Evolutionary conservation across 306 rosid genomes (phyloP).

Genomic region (Lupinus albus): DNA sequence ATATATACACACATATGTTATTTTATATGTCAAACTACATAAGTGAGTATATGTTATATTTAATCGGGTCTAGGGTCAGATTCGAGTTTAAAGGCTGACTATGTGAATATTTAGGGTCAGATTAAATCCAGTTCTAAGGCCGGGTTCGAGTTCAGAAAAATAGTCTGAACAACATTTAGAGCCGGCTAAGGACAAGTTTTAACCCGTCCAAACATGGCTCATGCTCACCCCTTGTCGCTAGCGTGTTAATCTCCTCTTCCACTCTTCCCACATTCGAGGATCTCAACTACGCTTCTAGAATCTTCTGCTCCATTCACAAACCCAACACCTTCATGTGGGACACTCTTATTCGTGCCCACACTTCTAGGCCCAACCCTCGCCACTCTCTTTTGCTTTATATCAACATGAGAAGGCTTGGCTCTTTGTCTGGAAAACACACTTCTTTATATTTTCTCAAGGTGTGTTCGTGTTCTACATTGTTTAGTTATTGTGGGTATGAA

Average conservation of each 20-base stretch:
- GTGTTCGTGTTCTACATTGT: slow-evolving; percentile 29
- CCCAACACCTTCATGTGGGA: slow-evolving; percentile 60
- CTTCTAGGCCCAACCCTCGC: slow-evolving; percentile 28
- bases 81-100: no score
- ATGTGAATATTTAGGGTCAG: no score
- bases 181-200: no score
- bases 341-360: slow-evolving; percentile 51
- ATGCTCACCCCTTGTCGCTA: slow-evolving; percentile 48
- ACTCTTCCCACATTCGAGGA: slow-evolving; percentile 45
- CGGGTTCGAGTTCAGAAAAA: no score
- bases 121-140: no score
- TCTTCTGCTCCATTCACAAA: slow-evolving; percentile 29
- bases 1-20: no score
- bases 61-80: no score
- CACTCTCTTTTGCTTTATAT: slow-evolving; percentile 39
- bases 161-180: no score
- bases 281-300: slow-evolving; percentile 43
- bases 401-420: slow-evolving; percentile 46
- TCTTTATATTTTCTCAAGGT: slow-evolving; percentile 55
- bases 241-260: slow-evolving; percentile 47
- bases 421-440: slow-evolving; percentile 51
- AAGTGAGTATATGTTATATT: no score
- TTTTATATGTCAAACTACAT: no score
- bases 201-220: no score
- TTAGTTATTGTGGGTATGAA: slow-evolving; percentile 35